Base-by-base conservation (phyloP, 306 rosid genomes). In the Astragalus glycyphyllos region DNA sequence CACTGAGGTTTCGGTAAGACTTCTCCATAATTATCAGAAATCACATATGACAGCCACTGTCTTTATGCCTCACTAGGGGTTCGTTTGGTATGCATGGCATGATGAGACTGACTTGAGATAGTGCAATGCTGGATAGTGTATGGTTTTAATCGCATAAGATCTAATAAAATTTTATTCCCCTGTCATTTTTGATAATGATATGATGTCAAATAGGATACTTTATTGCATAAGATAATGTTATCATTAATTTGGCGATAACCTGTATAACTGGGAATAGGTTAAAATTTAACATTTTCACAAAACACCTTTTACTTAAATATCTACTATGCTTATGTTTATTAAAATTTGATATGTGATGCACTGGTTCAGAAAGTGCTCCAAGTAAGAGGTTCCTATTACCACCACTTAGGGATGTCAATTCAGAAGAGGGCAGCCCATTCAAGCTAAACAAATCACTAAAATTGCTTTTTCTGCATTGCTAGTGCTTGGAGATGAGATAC, bases 11-110 rank as follows among this genome's bases (percentile, higher is more conserved):
- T 32, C 10, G 20, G 12, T 4, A 53, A 42, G 8, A 44, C 38
- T 38, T 14, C 40, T 41, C 49, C 4, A 53, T 59, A 66, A 12
- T 40, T 13, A 59, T 59, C 45, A 40, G 45, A 40, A 8, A 16
- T 71, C 11, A 50, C 73, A 45, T 54, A 59, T 55, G 17, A 7
- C 41, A 49, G 17, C 42, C 58, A 29, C 38, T 8, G 13, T 20
- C 6, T 38, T 53, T 29, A 46, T 11, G 53, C 47, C 16, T 38
- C 34, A 31, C 55, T 40, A 0, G 3, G 50, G 16, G 16, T 12
- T 5, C 12, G 50, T 46, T 12, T 46, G 16, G 50, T 4, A 12
- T 12, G 49, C 50, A 4, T 46, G 15, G 12, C 5, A 15, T 14
- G 50, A 46, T 46, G 13, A 46, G 50, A 44, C 48, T 44, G 50